These are phyloP conservation scores for Sungouiella blattae DNA, from an alignment of 805 yeast species.

Conservation along the genomic window DNA sequence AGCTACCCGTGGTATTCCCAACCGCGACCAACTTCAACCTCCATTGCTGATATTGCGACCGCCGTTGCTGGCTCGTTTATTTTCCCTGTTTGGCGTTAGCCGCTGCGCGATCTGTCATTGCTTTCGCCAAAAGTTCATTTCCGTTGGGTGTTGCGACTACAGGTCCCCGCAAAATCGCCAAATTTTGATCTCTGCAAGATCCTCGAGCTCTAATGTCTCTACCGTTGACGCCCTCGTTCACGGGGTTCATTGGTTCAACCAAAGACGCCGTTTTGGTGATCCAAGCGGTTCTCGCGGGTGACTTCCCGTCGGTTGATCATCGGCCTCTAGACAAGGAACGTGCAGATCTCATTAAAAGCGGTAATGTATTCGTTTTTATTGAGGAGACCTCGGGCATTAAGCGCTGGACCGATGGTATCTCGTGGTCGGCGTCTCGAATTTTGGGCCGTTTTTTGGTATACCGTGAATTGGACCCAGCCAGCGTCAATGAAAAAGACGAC, in stretches of 20 bases:
- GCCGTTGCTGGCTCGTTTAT: too few species aligned
- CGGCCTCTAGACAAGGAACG: constrained; percentile 84
- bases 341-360: constrained; percentile 59
- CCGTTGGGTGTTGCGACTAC: too few species aligned
- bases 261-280: constrained; percentile 78
- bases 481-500: constrained; percentile 41
- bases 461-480: constrained; percentile 51
- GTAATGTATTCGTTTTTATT: constrained; percentile 79
- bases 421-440: constrained; percentile 91
- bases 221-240: constrained; percentile 51
- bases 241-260: constrained; percentile 77
- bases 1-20: too few species aligned
- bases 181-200: too few species aligned
- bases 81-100: too few species aligned
- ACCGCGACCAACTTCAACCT: too few species aligned
- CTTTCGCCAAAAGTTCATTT: too few species aligned
- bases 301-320: constrained; percentile 60
- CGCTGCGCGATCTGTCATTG: too few species aligned
- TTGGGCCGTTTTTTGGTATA: constrained; percentile 82
- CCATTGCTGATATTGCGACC: too few species aligned
- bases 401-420: constrained; percentile 95
- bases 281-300: constrained; percentile 70
- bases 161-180: too few species aligned
- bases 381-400: constrained; percentile 82
- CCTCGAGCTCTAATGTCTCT: neutral